Evolutionary conservation across 108 stramenopile genomes (phyloP).

Genomic region (Pseudonitzschia multiseries): DNA sequence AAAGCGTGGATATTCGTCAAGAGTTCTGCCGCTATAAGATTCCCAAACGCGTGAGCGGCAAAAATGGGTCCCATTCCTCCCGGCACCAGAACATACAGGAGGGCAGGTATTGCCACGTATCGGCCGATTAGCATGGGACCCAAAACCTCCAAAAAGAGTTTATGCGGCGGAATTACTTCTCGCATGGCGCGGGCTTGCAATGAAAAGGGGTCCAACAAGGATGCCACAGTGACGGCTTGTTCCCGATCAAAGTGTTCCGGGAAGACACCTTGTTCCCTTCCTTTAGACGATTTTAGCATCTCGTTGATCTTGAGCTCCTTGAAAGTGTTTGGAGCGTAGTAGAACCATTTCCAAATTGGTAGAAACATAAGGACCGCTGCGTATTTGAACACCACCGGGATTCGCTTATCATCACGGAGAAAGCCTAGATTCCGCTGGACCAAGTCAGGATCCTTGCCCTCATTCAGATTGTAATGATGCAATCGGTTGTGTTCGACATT

Average conservation of each 20-base stretch:
- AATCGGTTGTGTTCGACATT: constrained; percentile 92
- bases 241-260: constrained; percentile 62
- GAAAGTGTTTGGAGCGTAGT: constrained; percentile 92
- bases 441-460: constrained; percentile 84
- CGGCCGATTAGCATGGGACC: constrained; percentile 52
- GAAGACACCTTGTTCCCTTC: constrained; percentile 34
- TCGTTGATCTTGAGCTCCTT: constrained; percentile 83
- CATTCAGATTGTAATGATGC: constrained; percentile 85
- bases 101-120: constrained; percentile 53
- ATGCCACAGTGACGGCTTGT: constrained; percentile 65
- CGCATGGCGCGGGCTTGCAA: not conserved
- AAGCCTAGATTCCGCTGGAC: constrained; percentile 81
- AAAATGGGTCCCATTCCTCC: constrained; percentile 43
- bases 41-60: constrained; percentile 72
- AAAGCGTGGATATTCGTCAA: constrained; percentile 86
- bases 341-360: constrained; percentile 88
- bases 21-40: constrained; percentile 81
- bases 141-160: constrained; percentile 48
- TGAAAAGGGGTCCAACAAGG: constrained; percentile 28
- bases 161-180: constrained; percentile 20
- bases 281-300: constrained; percentile 17
- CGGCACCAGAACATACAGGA: constrained; percentile 29
- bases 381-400: constrained; percentile 64
- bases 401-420: constrained; percentile 47
- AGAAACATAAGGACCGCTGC: constrained; percentile 48